Base-by-base conservation (phyloP, 208 protist species). In the Naegleria gruberi region DNA sequence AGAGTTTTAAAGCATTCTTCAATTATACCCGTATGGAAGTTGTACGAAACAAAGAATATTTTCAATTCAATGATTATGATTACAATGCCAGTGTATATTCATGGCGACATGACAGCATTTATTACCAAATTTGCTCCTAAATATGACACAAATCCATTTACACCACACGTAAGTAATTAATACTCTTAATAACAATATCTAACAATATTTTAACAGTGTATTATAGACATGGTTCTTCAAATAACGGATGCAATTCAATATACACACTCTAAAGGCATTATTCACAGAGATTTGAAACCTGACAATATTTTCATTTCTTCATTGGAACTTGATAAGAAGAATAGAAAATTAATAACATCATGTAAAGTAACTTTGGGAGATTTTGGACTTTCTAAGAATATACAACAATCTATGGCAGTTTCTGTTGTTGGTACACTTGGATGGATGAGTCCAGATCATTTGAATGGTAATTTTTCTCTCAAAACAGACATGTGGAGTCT, bases 281-380 rank as follows among this genome's bases (percentile, higher is more conserved):
- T 74, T 74, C 85, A 89, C 40, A 37, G 85, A 74, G 85, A 89
- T 74, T 89, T 89, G 51, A 65, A 65, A 65, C 51, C 51, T 65
- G 51, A 65, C 12, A 65, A 65, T 23, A 10, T 65, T 4, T 65
- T 65, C 51, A 65, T 65, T 65, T 65, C 51, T 65, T 30, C 19
- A 30, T 23, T 65, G 30, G 51, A 65, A 19, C 19, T 65, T 19
- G 51, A 65, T 65, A 65, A 65, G 30, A 65, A 65, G 51, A 65
- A 65, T 65, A 65, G 30, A 23, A 65, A 65, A 65, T 10, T 30
- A 23, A 65, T 65, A 3, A 65, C 51, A 30, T 65, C 51, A 65
- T 65, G 51, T 23, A 65, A 65, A 65, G 51, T 65, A 10, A 65
- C 51, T 3, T 23, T 65, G 6, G 51, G 51, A 65, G 51, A 65